Base-by-base conservation (phyloP, 116 monocot species). In the Cymodocea nodosa region DNA sequence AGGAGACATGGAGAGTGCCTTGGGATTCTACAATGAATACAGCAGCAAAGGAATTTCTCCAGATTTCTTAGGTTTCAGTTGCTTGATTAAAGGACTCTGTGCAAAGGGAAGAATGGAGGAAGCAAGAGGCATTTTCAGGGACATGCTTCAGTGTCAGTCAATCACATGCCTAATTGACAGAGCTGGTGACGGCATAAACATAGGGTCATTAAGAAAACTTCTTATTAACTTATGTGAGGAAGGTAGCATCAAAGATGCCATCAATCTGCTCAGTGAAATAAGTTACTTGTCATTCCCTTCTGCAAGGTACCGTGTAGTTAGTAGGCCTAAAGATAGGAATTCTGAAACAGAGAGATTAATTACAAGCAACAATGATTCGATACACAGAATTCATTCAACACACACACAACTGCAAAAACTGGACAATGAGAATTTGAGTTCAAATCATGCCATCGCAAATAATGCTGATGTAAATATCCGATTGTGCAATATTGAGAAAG, bases 81-180 rank as follows among this genome's bases (percentile, higher is more conserved):
- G 69, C 68, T 73, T 97, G 61, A 67, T 80, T 48, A 80, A 91
- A 79, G 97, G 91, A 35, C 75, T 97, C 16, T 74, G 67, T 80
- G 37, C 78, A 17, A 97, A 85, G 69, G 90, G 88, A 66, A 90
- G 97, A 76, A 77, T 91, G 81, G 91, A 97, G 69, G 91, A 97
- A 81, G 85, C 88, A 17, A 85, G 87, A 65, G 73, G 67, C 50
- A 80, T 91, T 62, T 52, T 97, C 48, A 77, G 77, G 62, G 85
- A 88, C 61, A 85, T 97, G 97, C 77, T 97, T 64, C 85, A 80
- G 50, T 70, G 82, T 74, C 58, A 34, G 66, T 59, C 67, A 59
- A 71, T 85, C 11, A 69, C 71, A 15, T 40, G 70, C 56, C 13
- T 91, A 25, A 81, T 97, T 80, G 80, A 87, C 50, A 70, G 64